These are phyloP conservation scores for Ganoderma lingzhi DNA, from an alignment of 1,284 basidiomycete genomes.

Conservation along the genomic window DNA sequence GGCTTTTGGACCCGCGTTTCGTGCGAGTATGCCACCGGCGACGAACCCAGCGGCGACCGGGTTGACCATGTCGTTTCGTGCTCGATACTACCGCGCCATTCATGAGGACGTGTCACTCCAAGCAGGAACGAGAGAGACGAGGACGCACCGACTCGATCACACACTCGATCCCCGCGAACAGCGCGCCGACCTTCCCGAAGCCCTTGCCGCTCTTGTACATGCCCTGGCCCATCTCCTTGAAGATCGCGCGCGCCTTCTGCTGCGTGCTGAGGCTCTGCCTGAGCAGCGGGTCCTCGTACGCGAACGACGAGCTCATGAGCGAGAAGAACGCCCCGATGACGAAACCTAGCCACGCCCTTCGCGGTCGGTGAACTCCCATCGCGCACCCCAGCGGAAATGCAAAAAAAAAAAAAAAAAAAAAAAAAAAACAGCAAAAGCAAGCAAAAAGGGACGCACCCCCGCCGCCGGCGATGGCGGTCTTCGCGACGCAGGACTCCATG, in stretches of 20 bases:
- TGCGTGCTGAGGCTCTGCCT: constrained; percentile 70
- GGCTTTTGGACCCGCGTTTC: constrained; percentile 86
- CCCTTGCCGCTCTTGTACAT: constrained; percentile 94
- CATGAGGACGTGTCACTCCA: neutral
- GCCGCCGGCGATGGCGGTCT: constrained; percentile 82
- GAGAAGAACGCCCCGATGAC: constrained; percentile 96
- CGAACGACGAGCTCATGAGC: constrained; percentile 94
- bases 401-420: too few relatives aligned
- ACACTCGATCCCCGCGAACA: constrained; percentile 96
- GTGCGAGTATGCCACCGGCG: constrained; percentile 84
- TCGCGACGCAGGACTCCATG: constrained; percentile 88
- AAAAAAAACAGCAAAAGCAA: too few relatives aligned
- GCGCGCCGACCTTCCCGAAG: constrained; percentile 93
- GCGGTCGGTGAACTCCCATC: constrained; percentile 10
- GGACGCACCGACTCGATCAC: constrained; percentile 91
- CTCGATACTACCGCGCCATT: constrained; percentile 76
- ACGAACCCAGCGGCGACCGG: constrained; percentile 77
- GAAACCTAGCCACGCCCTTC: constrained; percentile 66
- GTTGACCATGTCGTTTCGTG: constrained; percentile 94
- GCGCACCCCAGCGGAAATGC: neutral
- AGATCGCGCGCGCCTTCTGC: constrained; percentile 87
- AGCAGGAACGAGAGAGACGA: too few relatives aligned
- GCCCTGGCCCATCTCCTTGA: constrained; percentile 93
- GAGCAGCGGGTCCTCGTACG: constrained; percentile 93
- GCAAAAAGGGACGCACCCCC: constrained; percentile 63